Evolutionary conservation across 2,329 filamentous ascomycete species (phyloP).

Genomic region (Pseudogymnoascus sp.): DNA sequence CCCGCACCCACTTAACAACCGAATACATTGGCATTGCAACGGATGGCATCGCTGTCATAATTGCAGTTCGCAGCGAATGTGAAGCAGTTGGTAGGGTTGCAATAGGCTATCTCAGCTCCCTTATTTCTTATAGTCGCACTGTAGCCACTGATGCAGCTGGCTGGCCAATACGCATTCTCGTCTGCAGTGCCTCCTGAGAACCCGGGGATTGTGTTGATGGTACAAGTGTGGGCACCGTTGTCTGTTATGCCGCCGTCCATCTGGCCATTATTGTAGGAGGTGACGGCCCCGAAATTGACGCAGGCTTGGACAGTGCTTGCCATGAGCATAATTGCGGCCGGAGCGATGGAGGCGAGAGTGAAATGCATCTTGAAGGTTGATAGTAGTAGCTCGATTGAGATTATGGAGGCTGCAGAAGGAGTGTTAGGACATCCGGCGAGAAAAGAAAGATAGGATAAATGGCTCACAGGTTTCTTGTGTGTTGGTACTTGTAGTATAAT

Average conservation of each 20-base stretch:
- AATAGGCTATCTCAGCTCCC: neutral
- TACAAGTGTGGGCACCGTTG: neutral
- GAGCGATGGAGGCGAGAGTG: neutral
- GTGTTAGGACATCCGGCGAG: neutral
- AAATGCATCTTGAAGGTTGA: neutral
- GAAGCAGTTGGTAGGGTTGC: neutral
- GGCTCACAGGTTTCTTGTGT: neutral
- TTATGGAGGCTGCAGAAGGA: neutral
- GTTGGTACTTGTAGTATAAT: neutral
- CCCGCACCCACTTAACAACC: neutral
- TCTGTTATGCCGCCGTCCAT: neutral
- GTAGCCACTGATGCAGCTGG: neutral
- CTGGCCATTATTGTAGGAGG: neutral
- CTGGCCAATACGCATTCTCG: neutral
- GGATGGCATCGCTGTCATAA: neutral
- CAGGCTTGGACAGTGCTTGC: neutral
- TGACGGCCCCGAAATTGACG: neutral
- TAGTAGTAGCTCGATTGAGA: neutral
- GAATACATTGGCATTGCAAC: neutral
- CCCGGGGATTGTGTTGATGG: neutral
- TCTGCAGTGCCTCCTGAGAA: neutral
- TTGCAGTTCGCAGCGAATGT: neutral
- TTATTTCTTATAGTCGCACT: neutral
- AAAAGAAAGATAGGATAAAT: neutral
- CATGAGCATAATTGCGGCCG: neutral